Evolutionary conservation across 768 basidiomycete species (phyloP).

Genomic region (Amanita jacksonii): DNA sequence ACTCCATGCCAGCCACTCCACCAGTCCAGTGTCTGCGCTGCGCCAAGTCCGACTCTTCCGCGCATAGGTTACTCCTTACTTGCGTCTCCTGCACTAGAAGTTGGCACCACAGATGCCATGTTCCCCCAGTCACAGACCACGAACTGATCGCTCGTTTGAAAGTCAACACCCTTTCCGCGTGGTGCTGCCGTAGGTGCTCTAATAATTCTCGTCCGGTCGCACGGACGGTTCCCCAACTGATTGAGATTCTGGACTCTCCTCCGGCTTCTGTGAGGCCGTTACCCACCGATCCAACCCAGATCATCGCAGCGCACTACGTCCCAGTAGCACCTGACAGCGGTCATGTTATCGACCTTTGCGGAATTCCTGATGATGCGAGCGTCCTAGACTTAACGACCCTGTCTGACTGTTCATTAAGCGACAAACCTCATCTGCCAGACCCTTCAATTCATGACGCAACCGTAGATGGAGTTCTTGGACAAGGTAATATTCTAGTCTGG

Average conservation of each 20-base stretch:
- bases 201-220: not conserved
- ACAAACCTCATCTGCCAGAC: too few species aligned
- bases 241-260: not conserved
- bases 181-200: constrained; percentile 5
- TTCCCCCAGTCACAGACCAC: constrained; percentile 22
- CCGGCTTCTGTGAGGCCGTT: not conserved
- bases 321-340: too few species aligned
- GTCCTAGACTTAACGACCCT: not conserved
- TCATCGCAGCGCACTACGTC: too few species aligned
- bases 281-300: not conserved
- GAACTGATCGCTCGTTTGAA: constrained; percentile 23
- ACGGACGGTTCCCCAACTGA: not conserved
- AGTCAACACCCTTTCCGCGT: constrained; percentile 7
- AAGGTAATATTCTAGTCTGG: too few species aligned
- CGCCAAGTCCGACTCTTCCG: constrained; percentile 13
- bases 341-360: constrained; percentile 4
- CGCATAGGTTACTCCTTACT: constrained; percentile 23
- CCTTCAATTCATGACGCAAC: not conserved
- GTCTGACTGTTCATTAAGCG: not conserved
- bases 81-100: constrained; percentile 20
- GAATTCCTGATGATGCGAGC: not conserved
- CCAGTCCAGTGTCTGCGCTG: constrained; percentile 15
- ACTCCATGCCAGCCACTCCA: constrained; percentile 4
- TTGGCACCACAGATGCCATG: constrained; percentile 33
- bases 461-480: too few species aligned